Evolutionary conservation across 345 rosid genomes (phyloP).

Genomic region (Citrus mangshanensis): DNA sequence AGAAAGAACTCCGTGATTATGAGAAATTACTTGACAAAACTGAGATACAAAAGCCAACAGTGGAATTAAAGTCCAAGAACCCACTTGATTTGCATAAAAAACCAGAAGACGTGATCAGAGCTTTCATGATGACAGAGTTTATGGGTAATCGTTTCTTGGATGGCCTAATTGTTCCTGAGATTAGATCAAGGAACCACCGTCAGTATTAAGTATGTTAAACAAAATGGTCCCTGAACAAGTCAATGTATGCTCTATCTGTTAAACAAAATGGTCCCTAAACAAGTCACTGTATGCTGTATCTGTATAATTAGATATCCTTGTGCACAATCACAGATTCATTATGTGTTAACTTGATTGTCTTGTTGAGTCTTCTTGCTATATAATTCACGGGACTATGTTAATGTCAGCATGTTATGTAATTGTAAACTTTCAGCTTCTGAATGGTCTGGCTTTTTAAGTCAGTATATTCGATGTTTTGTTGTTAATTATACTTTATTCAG

Average conservation of each 20-base stretch:
- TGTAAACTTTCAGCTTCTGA: too few species aligned
- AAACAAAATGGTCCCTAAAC: too few species aligned
- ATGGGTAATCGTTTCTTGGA: background rate
- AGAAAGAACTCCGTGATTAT: slow-evolving; percentile 14
- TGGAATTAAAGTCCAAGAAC: background rate
- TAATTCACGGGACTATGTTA: background rate
- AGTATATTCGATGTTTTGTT: too few species aligned
- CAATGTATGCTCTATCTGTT: too few species aligned
- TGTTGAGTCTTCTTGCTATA: background rate
- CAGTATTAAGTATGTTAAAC: background rate
- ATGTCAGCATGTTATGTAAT: background rate
- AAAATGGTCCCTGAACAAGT: too few species aligned
- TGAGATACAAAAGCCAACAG: background rate
- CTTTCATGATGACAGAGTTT: slow-evolving; percentile 6
- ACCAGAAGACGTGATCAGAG: slow-evolving; percentile 12
- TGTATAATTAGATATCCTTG: background rate
- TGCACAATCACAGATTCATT: background rate
- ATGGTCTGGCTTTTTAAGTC: too few species aligned
- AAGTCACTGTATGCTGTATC: background rate
- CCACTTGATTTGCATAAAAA: background rate
- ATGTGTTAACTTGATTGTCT: background rate
- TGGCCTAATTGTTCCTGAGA: slow-evolving; percentile 1
- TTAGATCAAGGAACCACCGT: background rate
- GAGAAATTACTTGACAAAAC: background rate
- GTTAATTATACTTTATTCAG: background rate